These are phyloP conservation scores for Zoysia matrella DNA, from an alignment of 202 grass and related monocot genomes.

Conservation along the genomic window DNA sequence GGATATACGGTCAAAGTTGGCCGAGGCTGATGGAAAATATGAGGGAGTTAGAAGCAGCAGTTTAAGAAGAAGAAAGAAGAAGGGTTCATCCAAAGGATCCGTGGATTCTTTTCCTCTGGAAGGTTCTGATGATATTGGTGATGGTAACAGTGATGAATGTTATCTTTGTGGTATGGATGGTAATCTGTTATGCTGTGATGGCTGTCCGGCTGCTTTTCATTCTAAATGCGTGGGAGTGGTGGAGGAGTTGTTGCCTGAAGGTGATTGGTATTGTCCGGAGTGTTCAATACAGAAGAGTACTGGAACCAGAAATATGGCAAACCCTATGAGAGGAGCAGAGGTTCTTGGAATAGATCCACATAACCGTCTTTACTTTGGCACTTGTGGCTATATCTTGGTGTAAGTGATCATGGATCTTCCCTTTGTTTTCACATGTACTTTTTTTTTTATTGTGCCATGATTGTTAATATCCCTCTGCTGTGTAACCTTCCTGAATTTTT, in stretches of 20 bases:
- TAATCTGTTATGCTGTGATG: conserved; percentile 94
- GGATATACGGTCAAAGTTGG: conserved; percentile 65
- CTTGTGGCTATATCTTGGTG: conserved; percentile 84
- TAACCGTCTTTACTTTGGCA: conserved; percentile 70
- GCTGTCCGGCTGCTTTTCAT: conserved; percentile 96
- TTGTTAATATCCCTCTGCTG: not conserved
- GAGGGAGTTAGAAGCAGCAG: conserved; percentile 44
- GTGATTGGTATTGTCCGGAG: conserved; percentile 90
- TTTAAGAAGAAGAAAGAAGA: conserved; percentile 51
- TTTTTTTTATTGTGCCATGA: not conserved
- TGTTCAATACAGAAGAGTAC: conserved; percentile 67
- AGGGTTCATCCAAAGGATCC: conserved; percentile 28
- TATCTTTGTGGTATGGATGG: conserved; percentile 95
- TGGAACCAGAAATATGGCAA: conserved; percentile 56
- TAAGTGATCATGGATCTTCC: conserved; percentile 54
- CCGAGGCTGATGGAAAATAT: conserved; percentile 57
- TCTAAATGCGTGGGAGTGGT: conserved; percentile 94
- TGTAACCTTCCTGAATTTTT: not conserved
- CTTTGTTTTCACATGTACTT: conserved; percentile 31
- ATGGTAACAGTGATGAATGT: conserved; percentile 93
- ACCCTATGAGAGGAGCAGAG: conserved; percentile 72
- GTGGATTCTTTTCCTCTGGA: conserved; percentile 41
- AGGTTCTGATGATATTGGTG: conserved; percentile 57
- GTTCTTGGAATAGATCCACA: conserved; percentile 82
- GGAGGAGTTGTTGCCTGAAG: conserved; percentile 93